These are phyloP conservation scores for Malassezia arunalokei DNA, from an alignment of 1,284 basidiomycete species.

Conservation along the genomic window DNA sequence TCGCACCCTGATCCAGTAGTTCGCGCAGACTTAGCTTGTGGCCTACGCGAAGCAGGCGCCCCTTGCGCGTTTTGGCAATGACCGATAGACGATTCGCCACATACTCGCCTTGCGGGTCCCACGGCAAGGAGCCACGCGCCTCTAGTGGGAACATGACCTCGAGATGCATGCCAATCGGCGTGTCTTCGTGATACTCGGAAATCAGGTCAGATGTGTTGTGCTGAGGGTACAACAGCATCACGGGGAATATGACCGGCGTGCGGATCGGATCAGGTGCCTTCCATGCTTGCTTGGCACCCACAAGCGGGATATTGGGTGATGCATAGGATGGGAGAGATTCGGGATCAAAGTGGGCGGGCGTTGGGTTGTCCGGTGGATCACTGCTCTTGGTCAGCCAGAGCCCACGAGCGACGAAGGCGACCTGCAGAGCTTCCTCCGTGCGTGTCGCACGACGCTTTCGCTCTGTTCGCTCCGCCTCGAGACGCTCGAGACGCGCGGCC, in stretches of 20 bases:
- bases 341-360: constrained; percentile 51
- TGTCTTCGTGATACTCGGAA: constrained; percentile 70
- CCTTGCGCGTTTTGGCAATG: constrained; percentile 67
- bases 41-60: constrained; percentile 73
- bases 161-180: constrained; percentile 67
- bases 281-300: constrained; percentile 17
- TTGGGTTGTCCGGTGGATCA: constrained; percentile 53
- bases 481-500: constrained; percentile 49
- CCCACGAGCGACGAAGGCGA: constrained; percentile 55
- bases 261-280: constrained; percentile 32
- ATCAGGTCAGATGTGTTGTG: constrained; percentile 78
- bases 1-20: constrained; percentile 52
- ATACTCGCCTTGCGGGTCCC: constrained; percentile 71
- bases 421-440: constrained; percentile 50
- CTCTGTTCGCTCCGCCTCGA: constrained; percentile 51
- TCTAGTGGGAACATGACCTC: constrained; percentile 65
- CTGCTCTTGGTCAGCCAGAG: constrained; percentile 30
- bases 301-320: constrained; percentile 22
- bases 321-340: constrained; percentile 36
- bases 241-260: constrained; percentile 67
- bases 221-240: constrained; percentile 85
- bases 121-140: constrained; percentile 55
- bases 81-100: constrained; percentile 58
- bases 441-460: constrained; percentile 51
- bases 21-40: constrained; percentile 72